A percentile compares a stretch with the other conserved stretches of the same genome.
phyloP scores from a whole-genome alignment of 257 asterid species.

The Striga asiatica region DNA sequence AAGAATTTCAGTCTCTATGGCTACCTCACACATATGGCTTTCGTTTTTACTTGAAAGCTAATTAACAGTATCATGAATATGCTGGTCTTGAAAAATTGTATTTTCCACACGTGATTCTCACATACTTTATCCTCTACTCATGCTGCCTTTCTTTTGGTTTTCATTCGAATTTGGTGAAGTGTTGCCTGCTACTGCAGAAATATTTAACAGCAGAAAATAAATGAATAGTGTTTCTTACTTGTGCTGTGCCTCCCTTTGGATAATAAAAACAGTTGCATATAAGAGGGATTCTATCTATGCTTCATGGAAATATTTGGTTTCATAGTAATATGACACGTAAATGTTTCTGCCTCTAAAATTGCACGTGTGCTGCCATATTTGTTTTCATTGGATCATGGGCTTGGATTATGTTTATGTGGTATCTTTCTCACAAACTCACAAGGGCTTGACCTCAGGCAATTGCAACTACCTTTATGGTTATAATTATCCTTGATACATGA shows the following conservation, averaged over 20 bases:
- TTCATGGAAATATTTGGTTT: not conserved
- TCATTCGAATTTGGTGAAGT: too few species aligned
- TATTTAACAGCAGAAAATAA: too few species aligned
- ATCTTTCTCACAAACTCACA: constrained; percentile 1
- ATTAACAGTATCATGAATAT: not conserved
- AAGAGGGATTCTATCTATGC: not conserved
- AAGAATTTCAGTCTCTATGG: constrained; percentile 9
- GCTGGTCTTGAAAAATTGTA: not conserved
- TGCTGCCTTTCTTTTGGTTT: too few species aligned
- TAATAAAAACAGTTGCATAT: not conserved
- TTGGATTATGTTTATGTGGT: not conserved
- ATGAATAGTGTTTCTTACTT: not conserved
- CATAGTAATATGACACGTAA: not conserved
- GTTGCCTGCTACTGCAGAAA: too few species aligned
- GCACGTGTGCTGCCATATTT: not conserved
- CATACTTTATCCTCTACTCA: too few species aligned
- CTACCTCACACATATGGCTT: constrained; percentile 4
- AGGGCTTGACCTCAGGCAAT: constrained; percentile 1
- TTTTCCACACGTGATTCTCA: too few species aligned
- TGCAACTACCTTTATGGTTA: not conserved
- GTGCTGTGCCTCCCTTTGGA: not conserved
- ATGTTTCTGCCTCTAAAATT: not conserved
- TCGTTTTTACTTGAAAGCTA: not conserved
- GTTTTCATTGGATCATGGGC: not conserved
- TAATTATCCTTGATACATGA: constrained; percentile 7